A percentile compares a stretch with the other conserved stretches of the same genome.
phyloP scores from a whole-genome alignment of 352 stramenopile genomes.

The Phytophthora fragariaefolia region DNA sequence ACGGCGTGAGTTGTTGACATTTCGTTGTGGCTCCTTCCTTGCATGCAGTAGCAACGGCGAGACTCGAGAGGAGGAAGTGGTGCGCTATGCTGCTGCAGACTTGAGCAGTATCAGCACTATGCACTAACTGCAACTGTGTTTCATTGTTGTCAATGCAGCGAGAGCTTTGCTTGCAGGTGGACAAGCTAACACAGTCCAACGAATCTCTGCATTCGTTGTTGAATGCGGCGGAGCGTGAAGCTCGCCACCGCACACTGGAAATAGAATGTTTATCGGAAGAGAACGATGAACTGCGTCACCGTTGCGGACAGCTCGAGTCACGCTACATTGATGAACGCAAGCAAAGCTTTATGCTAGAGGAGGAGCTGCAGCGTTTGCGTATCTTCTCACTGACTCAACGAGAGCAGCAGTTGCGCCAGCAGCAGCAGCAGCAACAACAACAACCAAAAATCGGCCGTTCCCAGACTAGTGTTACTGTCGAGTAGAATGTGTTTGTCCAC shows the following conservation, averaged over 20 bases:
- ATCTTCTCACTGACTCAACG: constrained; percentile 55
- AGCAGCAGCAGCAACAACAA: constrained; percentile 23
- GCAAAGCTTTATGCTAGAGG: constrained; percentile 61
- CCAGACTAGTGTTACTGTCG: constrained; percentile 14
- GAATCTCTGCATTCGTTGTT: constrained; percentile 73
- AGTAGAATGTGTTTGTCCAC: constrained; percentile 26
- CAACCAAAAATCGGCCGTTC: constrained; percentile 8
- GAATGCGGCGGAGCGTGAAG: constrained; percentile 65
- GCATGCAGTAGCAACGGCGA: constrained; percentile 28
- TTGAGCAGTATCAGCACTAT: not conserved
- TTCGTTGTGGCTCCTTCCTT: not conserved
- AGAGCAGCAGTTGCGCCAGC: constrained; percentile 42
- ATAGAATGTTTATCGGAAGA: constrained; percentile 80
- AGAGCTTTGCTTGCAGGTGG: constrained; percentile 66
- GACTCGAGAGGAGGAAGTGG: constrained; percentile 61
- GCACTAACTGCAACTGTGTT: constrained; percentile 6
- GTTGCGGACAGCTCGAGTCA: constrained; percentile 62
- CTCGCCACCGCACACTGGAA: constrained; percentile 66
- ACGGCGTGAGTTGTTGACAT: not conserved
- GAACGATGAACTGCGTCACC: constrained; percentile 76
- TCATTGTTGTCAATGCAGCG: constrained; percentile 38
- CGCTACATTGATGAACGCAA: constrained; percentile 80
- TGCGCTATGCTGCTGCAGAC: constrained; percentile 22
- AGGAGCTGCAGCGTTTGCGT: constrained; percentile 67
- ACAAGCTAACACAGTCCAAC: constrained; percentile 62